A percentile compares a stretch with the other conserved stretches of the same genome.
These are phyloP conservation scores for Ceriops zippeliana DNA, from an alignment of 345 rosid species.

Conservation along the genomic window DNA sequence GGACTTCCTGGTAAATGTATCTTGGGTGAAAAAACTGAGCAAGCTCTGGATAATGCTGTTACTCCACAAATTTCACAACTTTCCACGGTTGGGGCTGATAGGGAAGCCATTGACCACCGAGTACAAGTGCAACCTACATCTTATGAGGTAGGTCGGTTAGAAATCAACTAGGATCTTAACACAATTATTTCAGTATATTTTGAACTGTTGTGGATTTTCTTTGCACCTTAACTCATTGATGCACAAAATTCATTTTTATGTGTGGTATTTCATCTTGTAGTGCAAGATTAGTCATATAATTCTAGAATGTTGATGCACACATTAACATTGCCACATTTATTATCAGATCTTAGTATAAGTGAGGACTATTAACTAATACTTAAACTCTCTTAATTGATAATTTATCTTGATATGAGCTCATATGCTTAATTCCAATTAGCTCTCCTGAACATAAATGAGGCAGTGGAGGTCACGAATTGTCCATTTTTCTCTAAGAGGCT, in stretches of 20 bases:
- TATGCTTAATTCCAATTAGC: no score
- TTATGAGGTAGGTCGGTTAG: constrained; percentile 36
- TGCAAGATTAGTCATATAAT: no score
- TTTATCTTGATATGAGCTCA: no score
- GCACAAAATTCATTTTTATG: neutral
- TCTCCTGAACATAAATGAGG: no score
- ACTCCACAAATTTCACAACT: constrained; percentile 27
- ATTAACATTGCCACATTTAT: neutral
- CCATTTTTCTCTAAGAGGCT: neutral
- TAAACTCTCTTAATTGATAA: no score
- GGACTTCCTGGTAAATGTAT: constrained; percentile 16
- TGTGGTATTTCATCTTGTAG: neutral
- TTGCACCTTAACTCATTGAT: neutral
- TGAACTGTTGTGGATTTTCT: neutral
- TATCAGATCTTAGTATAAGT: neutral
- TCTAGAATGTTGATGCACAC: no score
- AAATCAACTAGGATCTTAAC: constrained; percentile 19
- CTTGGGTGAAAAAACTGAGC: constrained; percentile 28
- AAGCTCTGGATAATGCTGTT: constrained; percentile 30
- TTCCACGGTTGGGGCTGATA: constrained; percentile 31
- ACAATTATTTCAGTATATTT: neutral
- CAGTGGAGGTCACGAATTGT: no score
- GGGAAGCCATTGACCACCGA: constrained; percentile 24
- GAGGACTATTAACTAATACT: neutral
- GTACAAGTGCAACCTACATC: constrained; percentile 28